Conservation (phyloP, 2,329 filamentous ascomycete species). For the Alternaria infectoria region DNA sequence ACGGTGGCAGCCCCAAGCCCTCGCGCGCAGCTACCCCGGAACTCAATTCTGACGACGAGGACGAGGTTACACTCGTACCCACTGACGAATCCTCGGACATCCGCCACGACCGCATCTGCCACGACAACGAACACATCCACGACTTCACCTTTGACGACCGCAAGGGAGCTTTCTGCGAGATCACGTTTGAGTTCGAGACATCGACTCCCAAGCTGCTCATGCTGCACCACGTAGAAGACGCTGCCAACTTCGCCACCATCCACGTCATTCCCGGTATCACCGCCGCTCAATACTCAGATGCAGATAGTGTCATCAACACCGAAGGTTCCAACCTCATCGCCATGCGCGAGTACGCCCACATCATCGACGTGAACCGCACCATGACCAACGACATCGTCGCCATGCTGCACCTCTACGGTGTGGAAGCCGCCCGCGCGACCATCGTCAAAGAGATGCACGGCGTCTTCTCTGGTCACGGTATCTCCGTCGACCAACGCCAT, state of each 20-base stretch:
- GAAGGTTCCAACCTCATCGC: constrained; percentile 86
- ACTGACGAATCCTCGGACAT: constrained; percentile 40
- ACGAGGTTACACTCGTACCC: constrained; percentile 31
- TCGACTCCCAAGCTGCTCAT: constrained; percentile 89
- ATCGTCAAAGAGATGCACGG: constrained; percentile 85
- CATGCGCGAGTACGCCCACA: constrained; percentile 86
- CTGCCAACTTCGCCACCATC: constrained; percentile 78
- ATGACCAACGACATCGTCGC: constrained; percentile 92
- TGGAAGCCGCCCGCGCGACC: constrained; percentile 86
- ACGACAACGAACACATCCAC: constrained; percentile 66
- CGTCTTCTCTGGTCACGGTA: constrained; percentile 91
- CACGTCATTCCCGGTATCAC: constrained; percentile 83
- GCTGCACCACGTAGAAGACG: constrained; percentile 85
- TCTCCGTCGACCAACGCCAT: constrained; percentile 89
- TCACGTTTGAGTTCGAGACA: constrained; percentile 82
- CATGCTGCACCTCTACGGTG: constrained; percentile 84
- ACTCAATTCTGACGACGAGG: constrained; percentile 33
- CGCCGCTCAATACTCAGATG: constrained; percentile 66
- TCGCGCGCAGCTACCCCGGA: constrained; percentile 44
- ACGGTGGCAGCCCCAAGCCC: constrained; percentile 54
- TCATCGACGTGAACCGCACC: constrained; percentile 84
- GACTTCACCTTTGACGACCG: constrained; percentile 81
- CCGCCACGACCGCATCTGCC: constrained; percentile 51
- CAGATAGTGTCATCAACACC: constrained; percentile 67
- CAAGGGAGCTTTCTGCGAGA: constrained; percentile 74